Percentiles rank a stretch among this genome's conserved stretches.
Evolutionary conservation across 495 filamentous ascomycete species (phyloP).

Genomic region (Opeltia flavorubescens): DNA sequence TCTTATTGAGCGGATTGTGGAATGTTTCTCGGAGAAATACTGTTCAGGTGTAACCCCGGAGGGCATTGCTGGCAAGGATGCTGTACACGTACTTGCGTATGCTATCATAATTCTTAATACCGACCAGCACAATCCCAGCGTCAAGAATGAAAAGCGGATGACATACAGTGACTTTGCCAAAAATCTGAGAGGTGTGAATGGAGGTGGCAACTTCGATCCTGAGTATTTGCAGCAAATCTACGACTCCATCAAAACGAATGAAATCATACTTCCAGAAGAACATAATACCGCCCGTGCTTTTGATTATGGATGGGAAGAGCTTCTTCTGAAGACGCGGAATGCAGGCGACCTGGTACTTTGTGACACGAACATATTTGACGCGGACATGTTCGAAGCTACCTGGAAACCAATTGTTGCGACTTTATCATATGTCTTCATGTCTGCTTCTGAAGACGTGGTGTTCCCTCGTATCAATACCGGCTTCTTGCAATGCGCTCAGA

Average conservation of each 20-base stretch:
- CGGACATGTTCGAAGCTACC: constrained; percentile 92
- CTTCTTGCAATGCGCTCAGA: constrained; percentile 90
- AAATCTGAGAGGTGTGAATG: constrained; percentile 83
- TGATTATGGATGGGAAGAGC: constrained; percentile 92
- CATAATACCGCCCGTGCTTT: constrained; percentile 94
- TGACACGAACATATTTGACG: constrained; percentile 88
- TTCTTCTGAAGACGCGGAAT: constrained; percentile 71
- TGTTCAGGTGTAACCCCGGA: constrained; percentile 55
- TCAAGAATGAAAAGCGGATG: constrained; percentile 76
- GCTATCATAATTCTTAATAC: constrained; percentile 94
- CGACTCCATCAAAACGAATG: constrained; percentile 77
- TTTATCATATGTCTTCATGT: constrained; percentile 96
- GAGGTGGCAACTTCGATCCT: constrained; percentile 65
- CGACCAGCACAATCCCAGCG: constrained; percentile 85
- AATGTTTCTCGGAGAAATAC: constrained; percentile 74
- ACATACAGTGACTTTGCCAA: constrained; percentile 61
- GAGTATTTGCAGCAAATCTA: constrained; percentile 82
- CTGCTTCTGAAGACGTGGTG: constrained; percentile 92
- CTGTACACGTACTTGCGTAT: constrained; percentile 83
- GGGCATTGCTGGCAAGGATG: constrained; percentile 74
- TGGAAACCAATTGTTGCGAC: constrained; percentile 94
- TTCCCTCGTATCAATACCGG: constrained; percentile 86
- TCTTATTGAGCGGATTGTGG: constrained; percentile 87
- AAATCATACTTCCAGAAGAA: constrained; percentile 95
- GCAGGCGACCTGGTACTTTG: constrained; percentile 62